Conservation (phyloP, 2,329 filamentous ascomycete genomes). For the Apiospora marii region DNA sequence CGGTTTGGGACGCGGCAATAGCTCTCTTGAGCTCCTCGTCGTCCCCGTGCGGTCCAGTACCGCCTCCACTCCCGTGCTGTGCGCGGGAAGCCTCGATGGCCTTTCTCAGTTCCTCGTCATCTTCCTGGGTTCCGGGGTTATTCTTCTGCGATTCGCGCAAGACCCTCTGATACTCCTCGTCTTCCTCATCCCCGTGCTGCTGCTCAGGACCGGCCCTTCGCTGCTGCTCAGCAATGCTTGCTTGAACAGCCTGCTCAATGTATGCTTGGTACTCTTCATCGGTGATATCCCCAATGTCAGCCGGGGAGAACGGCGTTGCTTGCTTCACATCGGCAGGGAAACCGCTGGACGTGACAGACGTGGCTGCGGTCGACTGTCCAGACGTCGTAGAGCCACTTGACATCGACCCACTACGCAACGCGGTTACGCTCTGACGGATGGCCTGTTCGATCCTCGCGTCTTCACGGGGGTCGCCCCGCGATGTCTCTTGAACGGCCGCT, state of each 20-base stretch:
- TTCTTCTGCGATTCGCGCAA: constrained; percentile 38
- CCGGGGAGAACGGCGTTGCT: constrained; percentile 34
- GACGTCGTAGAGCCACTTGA: not conserved
- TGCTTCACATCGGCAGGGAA: constrained; percentile 37
- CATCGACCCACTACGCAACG: constrained; percentile 48
- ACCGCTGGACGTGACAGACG: constrained; percentile 26
- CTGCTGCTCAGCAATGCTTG: constrained; percentile 52
- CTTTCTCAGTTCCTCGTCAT: constrained; percentile 49
- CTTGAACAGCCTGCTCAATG: constrained; percentile 63
- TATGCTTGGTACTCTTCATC: constrained; percentile 66
- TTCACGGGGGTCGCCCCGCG: constrained; percentile 71
- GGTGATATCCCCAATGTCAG: constrained; percentile 54
- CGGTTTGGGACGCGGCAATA: constrained; percentile 49
- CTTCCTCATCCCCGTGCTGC: constrained; percentile 33
- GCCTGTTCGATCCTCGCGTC: constrained; percentile 77
- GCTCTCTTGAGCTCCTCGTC: constrained; percentile 49
- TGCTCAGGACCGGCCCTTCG: constrained; percentile 33
- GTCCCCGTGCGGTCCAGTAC: constrained; percentile 29
- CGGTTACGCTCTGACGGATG: constrained; percentile 74
- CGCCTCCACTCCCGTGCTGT: constrained; percentile 29
- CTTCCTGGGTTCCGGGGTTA: constrained; percentile 34
- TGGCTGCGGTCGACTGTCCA: not conserved
- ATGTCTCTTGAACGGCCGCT: constrained; percentile 73
- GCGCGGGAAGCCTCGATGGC: constrained; percentile 51
- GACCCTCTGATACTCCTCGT: constrained; percentile 34